Evolutionary conservation across 1,284 basidiomycete species (phyloP).

Genomic region (Microbotryum lychnidis-dioicae): DNA sequence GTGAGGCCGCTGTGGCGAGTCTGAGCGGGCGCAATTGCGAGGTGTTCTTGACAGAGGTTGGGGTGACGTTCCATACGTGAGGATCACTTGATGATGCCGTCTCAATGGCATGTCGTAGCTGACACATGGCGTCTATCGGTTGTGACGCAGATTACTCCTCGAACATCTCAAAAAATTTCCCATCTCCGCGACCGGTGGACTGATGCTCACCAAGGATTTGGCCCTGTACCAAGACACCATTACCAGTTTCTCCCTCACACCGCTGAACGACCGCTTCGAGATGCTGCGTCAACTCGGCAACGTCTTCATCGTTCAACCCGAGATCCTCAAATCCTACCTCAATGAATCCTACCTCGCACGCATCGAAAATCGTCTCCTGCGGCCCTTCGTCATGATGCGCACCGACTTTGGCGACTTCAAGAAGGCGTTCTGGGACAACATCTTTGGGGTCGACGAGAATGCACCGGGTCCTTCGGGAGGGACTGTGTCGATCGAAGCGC

Average conservation of each 20-base stretch:
- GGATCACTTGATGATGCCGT: slow-evolving; percentile 28
- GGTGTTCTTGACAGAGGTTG: slow-evolving; percentile 84
- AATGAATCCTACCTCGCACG: slow-evolving; percentile 76
- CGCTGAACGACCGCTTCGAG: slow-evolving; percentile 90
- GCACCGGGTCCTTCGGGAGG: neutral
- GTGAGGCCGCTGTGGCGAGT: slow-evolving; percentile 61
- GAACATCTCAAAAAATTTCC: slow-evolving; percentile 95
- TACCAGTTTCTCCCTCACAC: slow-evolving; percentile 66
- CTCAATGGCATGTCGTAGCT: too few relatives aligned
- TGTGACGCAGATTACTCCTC: slow-evolving; percentile 60
- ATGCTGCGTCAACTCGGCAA: slow-evolving; percentile 97
- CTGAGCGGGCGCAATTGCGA: slow-evolving; percentile 88
- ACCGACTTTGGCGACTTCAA: slow-evolving; percentile 56
- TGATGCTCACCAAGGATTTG: slow-evolving; percentile 98
- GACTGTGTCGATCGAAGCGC: too few relatives aligned
- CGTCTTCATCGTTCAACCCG: slow-evolving; percentile 87
- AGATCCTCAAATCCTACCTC: slow-evolving; percentile 86
- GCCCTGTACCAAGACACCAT: slow-evolving; percentile 94
- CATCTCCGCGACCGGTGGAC: slow-evolving; percentile 88
- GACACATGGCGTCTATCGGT: neutral
- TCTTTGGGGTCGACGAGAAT: slow-evolving; percentile 20
- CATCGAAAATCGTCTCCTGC: slow-evolving; percentile 76
- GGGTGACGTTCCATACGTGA: slow-evolving; percentile 85
- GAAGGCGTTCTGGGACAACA: slow-evolving; percentile 30
- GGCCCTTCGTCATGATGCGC: slow-evolving; percentile 83